Base-by-base conservation (phyloP, 2,329 filamentous ascomycete species). In the Myriosclerotinia curreyana region DNA sequence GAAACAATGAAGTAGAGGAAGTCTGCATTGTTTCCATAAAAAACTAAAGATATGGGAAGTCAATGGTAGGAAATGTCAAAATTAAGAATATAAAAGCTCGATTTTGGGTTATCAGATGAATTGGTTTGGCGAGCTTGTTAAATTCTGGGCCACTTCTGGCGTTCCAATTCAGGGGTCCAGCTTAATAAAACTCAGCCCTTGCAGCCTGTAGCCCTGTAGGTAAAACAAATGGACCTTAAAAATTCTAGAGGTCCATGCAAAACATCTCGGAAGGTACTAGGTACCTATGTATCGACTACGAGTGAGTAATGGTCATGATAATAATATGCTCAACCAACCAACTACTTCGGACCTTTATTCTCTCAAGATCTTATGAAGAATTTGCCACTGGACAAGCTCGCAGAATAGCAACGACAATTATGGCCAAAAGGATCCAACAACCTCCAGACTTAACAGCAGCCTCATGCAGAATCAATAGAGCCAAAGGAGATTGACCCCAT, bases 31-130 rank as follows among this genome's bases (percentile, higher is more conserved):
- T n/a, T 42, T 17, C 36, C 22, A 42, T 12, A 12, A 20, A 42
- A 20, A 40, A 40, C 0, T 8, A 12, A 25, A 20, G 22, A 17
- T 20, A 11, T 28, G 22, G 14, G 42, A 55, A n/a, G 1, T 38
- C n/a, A 38, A 40, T 25, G 5, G n/a, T 17, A 17, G 9, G 34
- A 40, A 38, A 22, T 25, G 5, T 22, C 12, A 14, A 38, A 38
- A 38, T 53, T 22, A 36, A 12, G 36, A 54, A 40, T 34, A 38
- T 38, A 12, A 54, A 11, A 5, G 12, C 14, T 6, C 20, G 5
- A n/a, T 53, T 53, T 36, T 38, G 20, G 11, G 20, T 54, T 40
- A n/a, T 54, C 51, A 54, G 34, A 40, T 54, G 25, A 25, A 54
- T 54, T 40, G n/a, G n/a, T 17, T 22, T 42, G 14, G 12, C 28